These are phyloP conservation scores for Huntiella abstrusa DNA, from an alignment of 2,329 filamentous ascomycete species.

Conservation along the genomic window DNA sequence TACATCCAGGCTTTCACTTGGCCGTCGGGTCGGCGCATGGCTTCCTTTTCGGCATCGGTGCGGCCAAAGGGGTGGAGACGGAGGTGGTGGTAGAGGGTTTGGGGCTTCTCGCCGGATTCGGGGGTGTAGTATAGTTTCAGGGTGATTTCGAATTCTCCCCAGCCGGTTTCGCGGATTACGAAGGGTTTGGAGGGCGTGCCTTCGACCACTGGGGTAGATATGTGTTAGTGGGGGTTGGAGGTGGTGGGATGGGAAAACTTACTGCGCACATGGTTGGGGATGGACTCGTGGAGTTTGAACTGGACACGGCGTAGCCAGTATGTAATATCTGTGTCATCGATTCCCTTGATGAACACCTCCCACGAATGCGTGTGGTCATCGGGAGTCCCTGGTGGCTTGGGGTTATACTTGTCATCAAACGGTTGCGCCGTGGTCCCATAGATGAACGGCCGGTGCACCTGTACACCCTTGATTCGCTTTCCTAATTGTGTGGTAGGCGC, in stretches of 20 bases:
- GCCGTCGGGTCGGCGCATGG: slow-evolving; percentile 36
- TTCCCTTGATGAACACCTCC: slow-evolving; percentile 81
- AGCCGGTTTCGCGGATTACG: slow-evolving; percentile 77
- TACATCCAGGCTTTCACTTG: slow-evolving; percentile 65
- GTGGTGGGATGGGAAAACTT: slow-evolving; percentile 15
- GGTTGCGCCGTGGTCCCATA: slow-evolving; percentile 65
- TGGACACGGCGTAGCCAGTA: slow-evolving; percentile 95
- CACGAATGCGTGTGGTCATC: slow-evolving; percentile 92
- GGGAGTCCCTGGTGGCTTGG: slow-evolving; percentile 57
- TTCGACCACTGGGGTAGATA: slow-evolving; percentile 39
- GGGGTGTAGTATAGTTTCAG: slow-evolving; percentile 86
- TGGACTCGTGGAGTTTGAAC: slow-evolving; percentile 96
- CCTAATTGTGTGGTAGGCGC: slow-evolving; percentile 38
- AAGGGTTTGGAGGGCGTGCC: slow-evolving; percentile 51
- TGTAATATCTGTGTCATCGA: slow-evolving; percentile 77
- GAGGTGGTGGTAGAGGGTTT: slow-evolving; percentile 86
- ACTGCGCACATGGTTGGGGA: slow-evolving; percentile 75
- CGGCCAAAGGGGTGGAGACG: slow-evolving; percentile 81
- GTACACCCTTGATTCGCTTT: slow-evolving; percentile 46
- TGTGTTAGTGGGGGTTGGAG: not conserved
- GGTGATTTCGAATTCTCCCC: slow-evolving; percentile 95
- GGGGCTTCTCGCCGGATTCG: slow-evolving; percentile 78
- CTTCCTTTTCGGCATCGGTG: slow-evolving; percentile 52
- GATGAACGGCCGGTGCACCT: slow-evolving; percentile 47
- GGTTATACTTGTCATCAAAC: slow-evolving; percentile 60